Conservation (phyloP, 2,329 filamentous ascomycete species). For the Penicillium sp. region DNA sequence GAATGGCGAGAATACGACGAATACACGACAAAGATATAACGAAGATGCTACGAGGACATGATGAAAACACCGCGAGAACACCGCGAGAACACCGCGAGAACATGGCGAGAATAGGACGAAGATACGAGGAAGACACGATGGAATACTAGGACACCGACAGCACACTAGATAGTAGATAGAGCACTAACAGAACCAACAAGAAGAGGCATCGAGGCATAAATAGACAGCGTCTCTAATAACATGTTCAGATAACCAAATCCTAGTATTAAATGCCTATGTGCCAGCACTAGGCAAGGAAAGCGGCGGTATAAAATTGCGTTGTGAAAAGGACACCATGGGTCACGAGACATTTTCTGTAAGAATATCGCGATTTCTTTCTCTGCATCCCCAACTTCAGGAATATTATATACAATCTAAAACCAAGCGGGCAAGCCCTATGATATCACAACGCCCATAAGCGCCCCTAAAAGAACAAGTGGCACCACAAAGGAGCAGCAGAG, state of each 20-base stretch:
- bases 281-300: background rate
- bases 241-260: background rate
- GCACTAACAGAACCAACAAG: background rate
- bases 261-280: background rate
- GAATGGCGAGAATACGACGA: too few species aligned
- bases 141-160: background rate
- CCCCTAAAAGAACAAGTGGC: background rate
- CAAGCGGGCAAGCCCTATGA: background rate
- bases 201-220: background rate
- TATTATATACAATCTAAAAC: background rate
- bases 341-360: background rate
- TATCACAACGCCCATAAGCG: background rate
- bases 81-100: too few species aligned
- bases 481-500: background rate
- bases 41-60: too few species aligned
- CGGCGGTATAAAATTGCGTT: background rate
- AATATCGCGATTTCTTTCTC: background rate
- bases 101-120: too few species aligned
- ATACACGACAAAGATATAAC: too few species aligned
- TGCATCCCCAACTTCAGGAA: background rate
- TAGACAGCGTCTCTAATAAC: background rate
- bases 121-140: background rate
- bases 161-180: background rate
- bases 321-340: background rate
- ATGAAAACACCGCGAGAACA: too few species aligned